Evolutionary conservation across 805 yeast species (phyloP), one percentile per base, ranked within the genome.

Genomic region (Isabelozyma gotoi): DNA sequence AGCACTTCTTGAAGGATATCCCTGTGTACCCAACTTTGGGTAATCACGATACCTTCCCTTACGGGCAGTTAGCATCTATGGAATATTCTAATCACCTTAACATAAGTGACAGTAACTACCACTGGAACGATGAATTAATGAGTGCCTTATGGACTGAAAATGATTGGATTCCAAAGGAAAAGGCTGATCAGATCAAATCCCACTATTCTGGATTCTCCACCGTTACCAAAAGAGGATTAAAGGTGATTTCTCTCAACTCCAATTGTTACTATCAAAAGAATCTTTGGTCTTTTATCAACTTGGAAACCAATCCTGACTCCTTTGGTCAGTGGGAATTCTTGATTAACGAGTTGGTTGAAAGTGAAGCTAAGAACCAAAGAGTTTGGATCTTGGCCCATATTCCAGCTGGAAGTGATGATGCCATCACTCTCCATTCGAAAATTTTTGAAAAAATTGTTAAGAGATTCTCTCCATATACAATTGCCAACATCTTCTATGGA

Each of bases 311-410:
- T 44, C 78, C 81, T 8, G 88, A 84, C 51, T 68, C 76, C 18
- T 82, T 82, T 55, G 89, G 88, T 2, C 80, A 77, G 50, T 69
- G 84, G 66, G 63, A 76, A 50, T 85, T 82, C 57, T 62, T 84
- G 47, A 74, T 81, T 39, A 74, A 78, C 42, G 89, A 85, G 63
- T 67, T 84, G 40, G 59, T 76, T n/a, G 83, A 74, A 39, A 73
- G 84, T 49, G 90, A 84, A 60, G 44, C 52, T 29, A 67, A 66
- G 7, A 78, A 77, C 39, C 81, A 82, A 60, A 68, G 85, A 53
- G 90, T 81, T n/a, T 84, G 90, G 90, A 71, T 84, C 44, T 71
- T 82, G 52, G 80, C 85, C 16, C 90, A 84, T 58, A 79, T 84
- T 42, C 88, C 91, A 36, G 64, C 76, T 18, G 69, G 76, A n/a